Conservation (phyloP, 108 stramenopile genomes). For the Cyclotella baltica region DNA sequence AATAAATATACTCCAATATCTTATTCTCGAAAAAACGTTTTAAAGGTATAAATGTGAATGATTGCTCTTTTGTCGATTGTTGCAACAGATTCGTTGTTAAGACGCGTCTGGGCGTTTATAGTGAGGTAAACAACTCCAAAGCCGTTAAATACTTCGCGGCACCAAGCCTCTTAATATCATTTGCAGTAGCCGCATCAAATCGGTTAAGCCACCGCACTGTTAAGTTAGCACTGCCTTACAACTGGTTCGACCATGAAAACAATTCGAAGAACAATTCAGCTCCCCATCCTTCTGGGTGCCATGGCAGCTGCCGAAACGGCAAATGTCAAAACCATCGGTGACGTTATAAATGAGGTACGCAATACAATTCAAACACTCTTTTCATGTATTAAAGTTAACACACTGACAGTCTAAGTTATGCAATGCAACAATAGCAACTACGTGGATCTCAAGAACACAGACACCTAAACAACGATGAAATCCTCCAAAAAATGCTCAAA, state of each 20-base stretch:
- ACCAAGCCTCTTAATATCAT: too few relatives aligned
- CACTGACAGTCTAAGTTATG: background rate
- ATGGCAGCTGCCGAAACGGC: background rate
- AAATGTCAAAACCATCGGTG: slow-evolving; percentile 6
- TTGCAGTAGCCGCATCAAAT: too few relatives aligned
- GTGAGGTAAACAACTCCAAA: too few relatives aligned
- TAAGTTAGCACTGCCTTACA: too few relatives aligned
- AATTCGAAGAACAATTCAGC: background rate
- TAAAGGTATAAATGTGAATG: too few relatives aligned
- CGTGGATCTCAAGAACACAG: slow-evolving; percentile 21
- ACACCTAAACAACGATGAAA: slow-evolving; percentile 34
- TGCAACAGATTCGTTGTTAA: too few relatives aligned
- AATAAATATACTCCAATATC: too few relatives aligned
- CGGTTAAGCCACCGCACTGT: too few relatives aligned
- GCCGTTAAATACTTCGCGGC: too few relatives aligned
- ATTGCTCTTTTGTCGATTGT: too few relatives aligned
- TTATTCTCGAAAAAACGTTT: too few relatives aligned
- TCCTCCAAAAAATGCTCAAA: slow-evolving; percentile 44
- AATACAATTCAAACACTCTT: background rate
- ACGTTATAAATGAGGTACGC: slow-evolving; percentile 23
- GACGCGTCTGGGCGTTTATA: too few relatives aligned
- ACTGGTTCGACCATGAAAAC: background rate
- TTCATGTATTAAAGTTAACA: background rate
- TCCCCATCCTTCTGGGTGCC: background rate
- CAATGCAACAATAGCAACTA: slow-evolving; percentile 9